These are phyloP conservation scores for Phytophthora megakarya DNA, from an alignment of 352 stramenopile species.

Conservation along the genomic window DNA sequence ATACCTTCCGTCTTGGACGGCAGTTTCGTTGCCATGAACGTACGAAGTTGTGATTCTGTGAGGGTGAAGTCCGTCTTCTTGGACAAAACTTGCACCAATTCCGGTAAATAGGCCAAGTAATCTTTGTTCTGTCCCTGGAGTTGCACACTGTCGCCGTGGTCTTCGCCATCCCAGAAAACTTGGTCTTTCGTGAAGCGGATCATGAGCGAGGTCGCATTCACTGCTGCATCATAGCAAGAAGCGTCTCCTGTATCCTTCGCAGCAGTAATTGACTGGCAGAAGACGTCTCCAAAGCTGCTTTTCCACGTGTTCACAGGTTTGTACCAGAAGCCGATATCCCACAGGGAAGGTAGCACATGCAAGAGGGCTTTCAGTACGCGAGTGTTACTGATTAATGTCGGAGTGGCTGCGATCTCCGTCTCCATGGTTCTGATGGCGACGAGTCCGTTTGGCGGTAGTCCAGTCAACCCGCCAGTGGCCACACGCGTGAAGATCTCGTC, in stretches of 20 bases:
- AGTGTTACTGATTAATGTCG: conserved; percentile 31
- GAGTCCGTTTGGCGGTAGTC: conserved; percentile 40
- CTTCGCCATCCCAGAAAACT: conserved; percentile 51
- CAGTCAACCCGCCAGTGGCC: conserved; percentile 42
- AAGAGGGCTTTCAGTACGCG: conserved; percentile 39
- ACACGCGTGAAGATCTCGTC: conserved; percentile 52
- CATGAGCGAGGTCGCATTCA: conserved; percentile 59
- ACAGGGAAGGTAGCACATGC: conserved; percentile 50
- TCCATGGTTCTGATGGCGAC: conserved; percentile 44
- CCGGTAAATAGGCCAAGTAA: conserved; percentile 46
- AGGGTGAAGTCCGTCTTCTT: conserved; percentile 32
- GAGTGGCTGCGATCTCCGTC: conserved; percentile 26
- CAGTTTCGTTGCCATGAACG: conserved; percentile 58
- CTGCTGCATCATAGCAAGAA: conserved; percentile 37
- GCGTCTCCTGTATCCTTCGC: conserved; percentile 30
- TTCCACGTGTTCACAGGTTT: conserved; percentile 42
- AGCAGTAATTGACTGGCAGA: conserved; percentile 26
- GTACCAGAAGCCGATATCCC: conserved; percentile 64
- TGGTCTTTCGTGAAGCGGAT: conserved; percentile 77
- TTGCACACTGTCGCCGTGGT: conserved; percentile 35
- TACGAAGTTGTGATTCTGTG: conserved; percentile 43
- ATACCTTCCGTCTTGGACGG: conserved; percentile 67
- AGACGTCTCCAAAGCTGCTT: conserved; percentile 37
- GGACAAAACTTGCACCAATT: conserved; percentile 45
- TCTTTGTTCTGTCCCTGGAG: conserved; percentile 29